Evolutionary conservation across 768 basidiomycete species (phyloP).

Genomic region (Leccinum variicolor): DNA sequence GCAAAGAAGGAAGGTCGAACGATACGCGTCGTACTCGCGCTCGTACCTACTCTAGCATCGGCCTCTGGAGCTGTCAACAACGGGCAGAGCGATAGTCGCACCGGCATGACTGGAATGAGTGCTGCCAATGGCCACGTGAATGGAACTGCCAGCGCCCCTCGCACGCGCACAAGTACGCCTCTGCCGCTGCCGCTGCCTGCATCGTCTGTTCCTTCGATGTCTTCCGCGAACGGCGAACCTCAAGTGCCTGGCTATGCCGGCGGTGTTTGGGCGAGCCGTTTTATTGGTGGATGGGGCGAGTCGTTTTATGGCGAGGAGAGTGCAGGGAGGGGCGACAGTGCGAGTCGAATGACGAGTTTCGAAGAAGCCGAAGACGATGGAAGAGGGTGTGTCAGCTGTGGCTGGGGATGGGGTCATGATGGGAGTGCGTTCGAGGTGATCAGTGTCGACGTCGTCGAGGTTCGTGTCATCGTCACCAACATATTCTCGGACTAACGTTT

Average conservation of each 20-base stretch:
- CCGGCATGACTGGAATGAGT: conserved; percentile 5
- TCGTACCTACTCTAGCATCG: conserved; percentile 39
- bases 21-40: conserved; percentile 38
- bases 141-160: conserved; percentile 27
- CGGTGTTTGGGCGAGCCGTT: conserved; percentile 36
- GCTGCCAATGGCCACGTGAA: conserved; percentile 29
- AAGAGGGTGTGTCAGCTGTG: conserved; percentile 57
- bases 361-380: conserved; percentile 54
- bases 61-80: conserved; percentile 42
- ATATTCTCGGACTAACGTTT: conserved; percentile 3
- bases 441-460: conserved; percentile 60
- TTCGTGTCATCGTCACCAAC: conserved; percentile 32
- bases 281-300: conserved; percentile 41
- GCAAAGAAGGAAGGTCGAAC: conserved; percentile 39
- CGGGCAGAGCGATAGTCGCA: conserved; percentile 20
- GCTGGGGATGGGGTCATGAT: conserved; percentile 79
- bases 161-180: conserved; percentile 30
- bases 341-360: conserved; percentile 26
- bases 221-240: conserved; percentile 26
- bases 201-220: conserved; percentile 22
- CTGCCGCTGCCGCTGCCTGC: conserved; percentile 19
- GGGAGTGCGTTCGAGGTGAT: conserved; percentile 75
- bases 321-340: conserved; percentile 28
- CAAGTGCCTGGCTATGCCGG: conserved; percentile 25
- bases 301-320: conserved; percentile 30